These are phyloP conservation scores for Bremia lactucae DNA, from an alignment of 352 stramenopile genomes.

Conservation along the genomic window DNA sequence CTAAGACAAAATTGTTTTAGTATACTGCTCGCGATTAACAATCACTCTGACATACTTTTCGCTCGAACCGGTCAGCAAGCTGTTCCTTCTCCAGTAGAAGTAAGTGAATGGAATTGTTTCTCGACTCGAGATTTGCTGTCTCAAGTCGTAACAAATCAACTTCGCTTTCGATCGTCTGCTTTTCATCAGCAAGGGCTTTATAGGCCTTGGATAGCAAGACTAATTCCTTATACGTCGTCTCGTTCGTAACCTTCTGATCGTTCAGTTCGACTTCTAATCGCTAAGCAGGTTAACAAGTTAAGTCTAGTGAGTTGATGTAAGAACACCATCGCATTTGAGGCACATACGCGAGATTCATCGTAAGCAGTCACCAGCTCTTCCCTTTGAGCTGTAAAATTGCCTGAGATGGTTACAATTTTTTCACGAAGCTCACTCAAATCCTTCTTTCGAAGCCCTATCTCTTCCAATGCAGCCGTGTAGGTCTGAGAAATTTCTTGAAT, in stretches of 20 bases:
- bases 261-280: conserved; percentile 47
- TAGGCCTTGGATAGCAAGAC: conserved; percentile 72
- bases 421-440: conserved; percentile 45
- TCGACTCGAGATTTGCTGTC: conserved; percentile 38
- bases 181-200: conserved; percentile 56
- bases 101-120: conserved; percentile 47
- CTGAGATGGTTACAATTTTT: conserved; percentile 52
- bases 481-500: conserved; percentile 65
- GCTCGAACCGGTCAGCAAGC: conserved; percentile 42
- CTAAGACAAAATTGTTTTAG: conserved; percentile 14
- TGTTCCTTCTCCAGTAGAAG: conserved; percentile 58
- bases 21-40: not conserved
- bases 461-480: conserved; percentile 42
- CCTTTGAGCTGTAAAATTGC: conserved; percentile 52
- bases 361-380: conserved; percentile 44
- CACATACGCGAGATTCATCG: conserved; percentile 43
- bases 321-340: not conserved
- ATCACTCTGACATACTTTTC: conserved; percentile 29
- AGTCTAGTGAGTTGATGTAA: too few relatives aligned
- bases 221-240: conserved; percentile 71
- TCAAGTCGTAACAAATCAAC: conserved; percentile 40
- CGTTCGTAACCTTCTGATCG: conserved; percentile 42
- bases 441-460: conserved; percentile 51
- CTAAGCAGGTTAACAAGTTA: conserved; percentile 9
- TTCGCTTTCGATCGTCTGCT: conserved; percentile 33